phyloP scores from a whole-genome alignment of 345 rosid species.

The Camelina laxa region DNA sequence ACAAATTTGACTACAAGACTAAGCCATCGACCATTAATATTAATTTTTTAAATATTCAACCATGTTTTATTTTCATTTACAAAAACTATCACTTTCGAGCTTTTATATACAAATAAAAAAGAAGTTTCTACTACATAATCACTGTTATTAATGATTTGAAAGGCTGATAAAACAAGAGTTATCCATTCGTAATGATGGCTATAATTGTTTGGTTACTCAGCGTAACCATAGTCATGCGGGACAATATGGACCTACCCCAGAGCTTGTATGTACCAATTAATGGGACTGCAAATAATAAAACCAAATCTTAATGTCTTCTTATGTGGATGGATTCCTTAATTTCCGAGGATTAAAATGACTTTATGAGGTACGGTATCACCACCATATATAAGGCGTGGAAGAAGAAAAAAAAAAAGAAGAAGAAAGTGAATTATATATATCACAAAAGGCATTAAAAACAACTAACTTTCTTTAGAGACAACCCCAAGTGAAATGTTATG shows the following conservation, averaged over 20 bases:
- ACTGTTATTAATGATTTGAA: conserved; percentile 1
- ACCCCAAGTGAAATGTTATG: conserved; percentile 17
- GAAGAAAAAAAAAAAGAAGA: not conserved
- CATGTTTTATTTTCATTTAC: not conserved
- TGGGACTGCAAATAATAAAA: conserved; percentile 17
- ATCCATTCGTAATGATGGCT: conserved; percentile 22
- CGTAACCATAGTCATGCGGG: conserved; percentile 30
- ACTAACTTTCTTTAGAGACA: conserved; percentile 32
- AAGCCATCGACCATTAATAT: conserved; percentile 26
- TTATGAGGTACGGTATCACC: conserved; percentile 10
- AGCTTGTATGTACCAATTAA: conserved; percentile 14
- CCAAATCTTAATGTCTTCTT: not conserved
- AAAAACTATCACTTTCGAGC: conserved; percentile 14
- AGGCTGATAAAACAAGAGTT: not conserved
- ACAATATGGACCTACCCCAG: conserved; percentile 31
- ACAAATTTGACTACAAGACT: conserved; percentile 36
- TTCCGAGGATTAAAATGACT: not conserved
- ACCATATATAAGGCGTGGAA: not conserved
- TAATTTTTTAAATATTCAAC: not conserved
- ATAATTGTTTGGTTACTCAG: conserved; percentile 12
- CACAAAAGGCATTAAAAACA: conserved; percentile 18
- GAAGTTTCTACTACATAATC: conserved; percentile 10
- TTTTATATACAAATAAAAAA: conserved; percentile 16
- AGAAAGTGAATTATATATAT: not conserved
- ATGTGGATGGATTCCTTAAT: conserved; percentile 15